phyloP scores from a whole-genome alignment of 306 rosid species.

The Lablab purpureus region DNA sequence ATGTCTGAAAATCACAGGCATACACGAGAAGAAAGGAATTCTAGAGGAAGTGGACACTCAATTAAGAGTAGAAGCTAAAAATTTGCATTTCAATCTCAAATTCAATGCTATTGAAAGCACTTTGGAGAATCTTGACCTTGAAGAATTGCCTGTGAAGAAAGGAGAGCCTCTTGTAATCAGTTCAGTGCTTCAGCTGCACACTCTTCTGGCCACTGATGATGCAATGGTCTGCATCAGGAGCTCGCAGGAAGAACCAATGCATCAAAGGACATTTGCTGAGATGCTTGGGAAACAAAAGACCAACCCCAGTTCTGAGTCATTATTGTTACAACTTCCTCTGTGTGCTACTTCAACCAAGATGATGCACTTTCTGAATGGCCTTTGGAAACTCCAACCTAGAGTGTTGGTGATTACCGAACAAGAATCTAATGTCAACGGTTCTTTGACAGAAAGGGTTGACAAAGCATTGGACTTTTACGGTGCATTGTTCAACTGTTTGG shows the following conservation, averaged over 20 bases:
- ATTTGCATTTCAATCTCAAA: slow-evolving; percentile 58
- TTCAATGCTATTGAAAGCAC: slow-evolving; percentile 60
- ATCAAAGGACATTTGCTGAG: slow-evolving; percentile 54
- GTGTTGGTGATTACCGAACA: slow-evolving; percentile 75
- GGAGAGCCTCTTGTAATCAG: slow-evolving; percentile 81
- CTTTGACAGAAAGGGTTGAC: slow-evolving; percentile 64
- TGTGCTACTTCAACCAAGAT: slow-evolving; percentile 60
- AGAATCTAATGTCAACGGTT: slow-evolving; percentile 64
- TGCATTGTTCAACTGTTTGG: slow-evolving; percentile 72
- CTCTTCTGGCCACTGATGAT: slow-evolving; percentile 66
- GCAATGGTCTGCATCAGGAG: slow-evolving; percentile 32
- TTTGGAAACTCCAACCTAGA: slow-evolving; percentile 65
- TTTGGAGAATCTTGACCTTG: slow-evolving; percentile 62
- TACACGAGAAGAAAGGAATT: slow-evolving; percentile 66
- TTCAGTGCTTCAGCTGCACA: slow-evolving; percentile 71
- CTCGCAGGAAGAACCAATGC: slow-evolving; percentile 40
- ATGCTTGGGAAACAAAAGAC: slow-evolving; percentile 51
- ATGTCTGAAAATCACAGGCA: slow-evolving; percentile 64
- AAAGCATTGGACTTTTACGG: slow-evolving; percentile 64
- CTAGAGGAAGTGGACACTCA: slow-evolving; percentile 56
- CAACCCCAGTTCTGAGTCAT: slow-evolving; percentile 50
- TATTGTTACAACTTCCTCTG: slow-evolving; percentile 55
- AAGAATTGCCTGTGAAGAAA: slow-evolving; percentile 58
- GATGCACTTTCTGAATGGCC: slow-evolving; percentile 55
- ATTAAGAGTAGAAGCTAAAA: slow-evolving; percentile 64